phyloP scores from a whole-genome alignment of 805 yeast species.

The Zygotorulaspora florentina region DNA sequence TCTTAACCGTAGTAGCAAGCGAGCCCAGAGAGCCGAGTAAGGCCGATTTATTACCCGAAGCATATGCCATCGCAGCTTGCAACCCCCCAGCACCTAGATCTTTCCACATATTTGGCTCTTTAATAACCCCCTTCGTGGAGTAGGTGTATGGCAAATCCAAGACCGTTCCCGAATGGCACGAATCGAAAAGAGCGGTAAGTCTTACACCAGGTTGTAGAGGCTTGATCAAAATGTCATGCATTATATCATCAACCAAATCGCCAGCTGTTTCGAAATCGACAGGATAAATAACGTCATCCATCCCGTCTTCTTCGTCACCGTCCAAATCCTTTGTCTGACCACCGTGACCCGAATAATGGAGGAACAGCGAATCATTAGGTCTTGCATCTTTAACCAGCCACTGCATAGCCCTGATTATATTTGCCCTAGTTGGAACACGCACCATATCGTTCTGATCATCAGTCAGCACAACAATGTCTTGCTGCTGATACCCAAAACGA shows the following conservation, averaged over 20 bases:
- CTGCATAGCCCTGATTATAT: constrained; percentile 72
- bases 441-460: constrained; percentile 50
- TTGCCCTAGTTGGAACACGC: constrained; percentile 58
- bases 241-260: constrained; percentile 64
- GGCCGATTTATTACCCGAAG: constrained; percentile 49
- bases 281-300: constrained; percentile 70
- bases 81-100: constrained; percentile 69
- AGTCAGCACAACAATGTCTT: constrained; percentile 56
- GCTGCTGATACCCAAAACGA: constrained; percentile 45
- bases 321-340: constrained; percentile 64
- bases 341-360: constrained; percentile 88
- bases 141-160: constrained; percentile 76
- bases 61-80: constrained; percentile 55
- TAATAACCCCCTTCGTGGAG: constrained; percentile 77
- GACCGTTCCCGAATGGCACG: constrained; percentile 83
- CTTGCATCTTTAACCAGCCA: constrained; percentile 74
- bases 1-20: constrained; percentile 41
- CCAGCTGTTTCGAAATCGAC: constrained; percentile 67
- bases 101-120: constrained; percentile 74
- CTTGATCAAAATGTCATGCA: constrained; percentile 67
- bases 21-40: constrained; percentile 43
- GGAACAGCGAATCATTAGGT: constrained; percentile 73
- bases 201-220: constrained; percentile 70
- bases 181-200: constrained; percentile 75
- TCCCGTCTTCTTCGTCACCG: constrained; percentile 74